These are phyloP conservation scores for Nakaseomyces nivariensis DNA, from an alignment of 1,139 yeast species.

Conservation along the genomic window DNA sequence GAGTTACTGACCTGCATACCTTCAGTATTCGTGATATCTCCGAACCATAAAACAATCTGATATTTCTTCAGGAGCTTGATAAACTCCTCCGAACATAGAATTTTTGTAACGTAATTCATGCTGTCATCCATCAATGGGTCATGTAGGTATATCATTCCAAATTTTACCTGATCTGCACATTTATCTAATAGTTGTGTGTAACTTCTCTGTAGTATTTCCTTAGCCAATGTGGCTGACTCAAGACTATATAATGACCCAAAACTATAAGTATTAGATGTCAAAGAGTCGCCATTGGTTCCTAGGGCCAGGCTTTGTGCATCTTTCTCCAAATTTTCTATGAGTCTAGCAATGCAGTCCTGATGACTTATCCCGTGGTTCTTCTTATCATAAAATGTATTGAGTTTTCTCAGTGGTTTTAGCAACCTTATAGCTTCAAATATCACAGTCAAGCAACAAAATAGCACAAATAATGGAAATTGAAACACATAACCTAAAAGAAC, in stretches of 20 bases:
- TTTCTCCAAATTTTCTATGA: constrained; percentile 15
- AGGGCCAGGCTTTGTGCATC: constrained; percentile 7
- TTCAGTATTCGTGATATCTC: constrained; percentile 56
- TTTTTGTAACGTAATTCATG: constrained; percentile 42
- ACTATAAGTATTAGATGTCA: constrained; percentile 6
- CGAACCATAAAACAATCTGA: constrained; percentile 73
- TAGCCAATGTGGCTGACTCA: constrained; percentile 15
- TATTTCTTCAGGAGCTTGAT: constrained; percentile 40
- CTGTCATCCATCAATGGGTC: constrained; percentile 64
- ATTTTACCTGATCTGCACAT: constrained; percentile 30
- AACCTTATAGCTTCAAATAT: constrained; percentile 10
- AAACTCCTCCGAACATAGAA: constrained; percentile 47
- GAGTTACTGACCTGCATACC: constrained; percentile 77
- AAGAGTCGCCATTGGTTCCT: neutral
- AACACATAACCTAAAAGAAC: constrained; percentile 2
- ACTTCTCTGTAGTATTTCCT: constrained; percentile 16
- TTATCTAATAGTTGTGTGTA: constrained; percentile 20
- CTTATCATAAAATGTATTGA: constrained; percentile 18
- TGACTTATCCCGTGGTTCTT: constrained; percentile 12
- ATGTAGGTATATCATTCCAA: constrained; percentile 64
- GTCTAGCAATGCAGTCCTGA: constrained; percentile 9
- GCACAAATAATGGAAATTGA: constrained; percentile 16
- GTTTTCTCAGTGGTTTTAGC: constrained; percentile 17
- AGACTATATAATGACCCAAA: constrained; percentile 20
- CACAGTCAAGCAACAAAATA: constrained; percentile 15